These are phyloP conservation scores for Botrytis pseudocinerea DNA, from an alignment of 2,329 filamentous ascomycete genomes.

Conservation along the genomic window DNA sequence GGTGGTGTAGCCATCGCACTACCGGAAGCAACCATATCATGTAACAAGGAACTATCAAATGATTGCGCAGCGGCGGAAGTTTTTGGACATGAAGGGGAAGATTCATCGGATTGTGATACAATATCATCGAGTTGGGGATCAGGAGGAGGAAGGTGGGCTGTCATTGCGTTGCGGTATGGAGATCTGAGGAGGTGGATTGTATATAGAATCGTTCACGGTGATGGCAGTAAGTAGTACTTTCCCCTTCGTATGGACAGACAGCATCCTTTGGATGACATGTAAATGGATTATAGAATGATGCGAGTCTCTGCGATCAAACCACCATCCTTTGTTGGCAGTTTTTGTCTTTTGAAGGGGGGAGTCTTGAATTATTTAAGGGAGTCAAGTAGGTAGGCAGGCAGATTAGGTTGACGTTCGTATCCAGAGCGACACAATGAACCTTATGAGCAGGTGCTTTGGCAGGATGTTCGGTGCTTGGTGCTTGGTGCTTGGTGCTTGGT, in stretches of 20 bases:
- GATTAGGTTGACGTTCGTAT: constrained; percentile 1
- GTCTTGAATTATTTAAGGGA: too few species aligned
- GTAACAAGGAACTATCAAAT: constrained; percentile 31
- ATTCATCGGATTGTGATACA: constrained; percentile 38
- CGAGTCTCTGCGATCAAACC: not conserved
- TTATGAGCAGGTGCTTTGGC: not conserved
- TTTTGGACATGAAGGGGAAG: constrained; percentile 33
- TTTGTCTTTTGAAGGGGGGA: not conserved
- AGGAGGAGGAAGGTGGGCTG: constrained; percentile 32
- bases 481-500: not conserved
- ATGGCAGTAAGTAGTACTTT: constrained; percentile 30
- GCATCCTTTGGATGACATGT: constrained; percentile 30
- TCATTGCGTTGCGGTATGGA: constrained; percentile 30
- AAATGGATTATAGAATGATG: not conserved
- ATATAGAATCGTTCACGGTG: constrained; percentile 20
- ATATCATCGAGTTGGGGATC: constrained; percentile 37
- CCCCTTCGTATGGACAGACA: constrained; percentile 22
- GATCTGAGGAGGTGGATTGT: not conserved
- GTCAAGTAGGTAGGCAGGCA: not conserved
- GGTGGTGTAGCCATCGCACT: constrained; percentile 23
- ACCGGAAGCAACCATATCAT: constrained; percentile 26
- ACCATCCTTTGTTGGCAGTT: not conserved
- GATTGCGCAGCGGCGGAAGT: constrained; percentile 37
- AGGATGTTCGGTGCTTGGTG: not conserved
- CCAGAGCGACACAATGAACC: not conserved